Base-by-base conservation (phyloP, 1,284 basidiomycete genomes). In the Pyrrhoderma lamaoense region DNA sequence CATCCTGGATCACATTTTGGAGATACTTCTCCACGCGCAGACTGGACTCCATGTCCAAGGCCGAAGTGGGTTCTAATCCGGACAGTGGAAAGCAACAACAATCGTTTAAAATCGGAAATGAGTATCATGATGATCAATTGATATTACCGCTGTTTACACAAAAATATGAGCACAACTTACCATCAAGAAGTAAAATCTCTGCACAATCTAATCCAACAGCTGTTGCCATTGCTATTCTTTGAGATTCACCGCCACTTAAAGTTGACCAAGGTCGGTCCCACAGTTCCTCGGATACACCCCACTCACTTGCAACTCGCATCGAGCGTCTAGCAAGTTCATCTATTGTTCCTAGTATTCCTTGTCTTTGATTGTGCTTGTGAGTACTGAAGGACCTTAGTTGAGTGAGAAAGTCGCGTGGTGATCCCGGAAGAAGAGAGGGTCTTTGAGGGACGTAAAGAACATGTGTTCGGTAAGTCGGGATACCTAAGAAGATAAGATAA, bases 371-470 rank as follows among this genome's bases (percentile, higher is more conserved):
- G 2, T 62, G 62, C 56, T 56, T 57, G 53, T 84, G 82, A 9
- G 85, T 74, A 25, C 66, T 61, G 60, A 90, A 85, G 8, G 68
- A 64, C 23, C 70, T 69, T 53, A 90, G 69, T 0, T 76, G 71
- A 2, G 66, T 61, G 48, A 92, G 68, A 58, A 92, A 89, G 53
- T 86, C 80, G 31, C 76, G 72, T 1, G 90, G 90, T 3, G 85
- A 85, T 3, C 84, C 85, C 0, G 89, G 79, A n/a, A 93, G 76
- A 13, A 93, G 70, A 0, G 89, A 86, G 0, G 90, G 84, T 18
- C 91, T 74, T 65, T 93, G 91, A 0, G 90, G 90, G 39, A 93
- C 81, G 62, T 93, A 93, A 57, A 83, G 76, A 2, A 93, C 81
- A 53, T 75, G 76, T 0, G 85, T 89, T 48, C 91, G 79, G 67